Conservation (phyloP, 2,329 filamentous ascomycete species). For the Epichloe sp. region DNA sequence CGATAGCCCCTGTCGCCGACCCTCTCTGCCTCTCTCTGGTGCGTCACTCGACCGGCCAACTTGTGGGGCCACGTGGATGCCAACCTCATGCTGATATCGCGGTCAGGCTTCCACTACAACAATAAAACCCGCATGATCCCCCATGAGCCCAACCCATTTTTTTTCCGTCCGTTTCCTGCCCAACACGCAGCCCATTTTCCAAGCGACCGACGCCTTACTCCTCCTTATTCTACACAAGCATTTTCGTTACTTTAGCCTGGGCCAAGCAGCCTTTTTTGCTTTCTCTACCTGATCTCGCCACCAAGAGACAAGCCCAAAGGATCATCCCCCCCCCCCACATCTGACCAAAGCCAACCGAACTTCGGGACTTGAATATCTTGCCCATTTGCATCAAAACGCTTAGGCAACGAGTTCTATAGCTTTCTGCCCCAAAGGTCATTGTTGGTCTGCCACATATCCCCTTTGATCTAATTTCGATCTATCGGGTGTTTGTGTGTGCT, state of each 20-base stretch:
- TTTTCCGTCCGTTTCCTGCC: conserved; percentile 22
- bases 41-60: conserved; percentile 8
- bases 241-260: conserved; percentile 9
- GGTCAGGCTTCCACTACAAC: conserved; percentile 19
- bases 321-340: not conserved
- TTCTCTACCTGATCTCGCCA: conserved; percentile 11
- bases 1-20: conserved; percentile 6
- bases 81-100: conserved; percentile 8
- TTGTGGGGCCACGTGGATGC: conserved; percentile 12
- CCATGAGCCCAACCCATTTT: conserved; percentile 26
- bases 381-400: conserved; percentile 13
- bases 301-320: conserved; percentile 9
- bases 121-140: conserved; percentile 38
- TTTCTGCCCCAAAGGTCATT: conserved; percentile 10
- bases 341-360: conserved; percentile 10
- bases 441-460: conserved; percentile 1
- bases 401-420: conserved; percentile 1
- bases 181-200: conserved; percentile 15
- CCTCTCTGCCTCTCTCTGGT: conserved; percentile 6
- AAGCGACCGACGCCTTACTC: conserved; percentile 10
- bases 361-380: conserved; percentile 12
- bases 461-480: conserved; percentile 5
- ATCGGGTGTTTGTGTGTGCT: not conserved
- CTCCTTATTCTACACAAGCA: conserved; percentile 8
- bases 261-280: conserved; percentile 4